phyloP scores from a whole-genome alignment of 2,329 filamentous ascomycete species.

The Fusarium chuoi region DNA sequence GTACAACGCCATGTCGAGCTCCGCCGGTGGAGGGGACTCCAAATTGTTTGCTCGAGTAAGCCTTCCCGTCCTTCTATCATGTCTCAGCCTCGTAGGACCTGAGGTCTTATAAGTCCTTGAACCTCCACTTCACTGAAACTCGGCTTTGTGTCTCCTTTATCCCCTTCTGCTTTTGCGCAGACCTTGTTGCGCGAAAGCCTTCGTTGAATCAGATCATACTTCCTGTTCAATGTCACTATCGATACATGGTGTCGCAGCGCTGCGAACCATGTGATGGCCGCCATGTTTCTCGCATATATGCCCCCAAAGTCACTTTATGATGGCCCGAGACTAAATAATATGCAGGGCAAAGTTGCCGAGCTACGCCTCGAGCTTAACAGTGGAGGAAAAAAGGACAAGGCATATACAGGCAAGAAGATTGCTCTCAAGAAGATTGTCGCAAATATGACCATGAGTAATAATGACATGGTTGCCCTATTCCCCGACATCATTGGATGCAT shows the following conservation, averaged over 20 bases:
- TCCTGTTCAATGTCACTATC: constrained; percentile 21
- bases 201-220: neutral
- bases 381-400: constrained; percentile 98
- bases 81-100: constrained; percentile 33
- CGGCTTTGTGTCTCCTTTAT: constrained; percentile 2
- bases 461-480: constrained; percentile 98
- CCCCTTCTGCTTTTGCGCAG: neutral
- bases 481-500: constrained; percentile 96
- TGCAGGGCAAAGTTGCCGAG: constrained; percentile 98
- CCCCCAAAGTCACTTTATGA: constrained; percentile 55
- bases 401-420: constrained; percentile 93
- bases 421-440: constrained; percentile 99
- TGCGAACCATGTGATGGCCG: constrained; percentile 36
- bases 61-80: constrained; percentile 36
- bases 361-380: constrained; percentile 92
- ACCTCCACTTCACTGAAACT: constrained; percentile 11
- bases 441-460: constrained; percentile 99
- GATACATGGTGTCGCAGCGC: constrained; percentile 5
- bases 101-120: constrained; percentile 13
- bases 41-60: constrained; percentile 98
- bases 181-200: neutral
- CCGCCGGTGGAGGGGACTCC: constrained; percentile 84
- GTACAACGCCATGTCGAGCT: constrained; percentile 62
- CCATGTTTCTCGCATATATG: constrained; percentile 66
- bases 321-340: constrained; percentile 63